A percentile compares a stretch with the other conserved stretches of the same genome.
Evolutionary conservation across 2,329 filamentous ascomycete genomes (phyloP).

Genomic region (Ophiocordyceps camponoti-leonardi): DNA sequence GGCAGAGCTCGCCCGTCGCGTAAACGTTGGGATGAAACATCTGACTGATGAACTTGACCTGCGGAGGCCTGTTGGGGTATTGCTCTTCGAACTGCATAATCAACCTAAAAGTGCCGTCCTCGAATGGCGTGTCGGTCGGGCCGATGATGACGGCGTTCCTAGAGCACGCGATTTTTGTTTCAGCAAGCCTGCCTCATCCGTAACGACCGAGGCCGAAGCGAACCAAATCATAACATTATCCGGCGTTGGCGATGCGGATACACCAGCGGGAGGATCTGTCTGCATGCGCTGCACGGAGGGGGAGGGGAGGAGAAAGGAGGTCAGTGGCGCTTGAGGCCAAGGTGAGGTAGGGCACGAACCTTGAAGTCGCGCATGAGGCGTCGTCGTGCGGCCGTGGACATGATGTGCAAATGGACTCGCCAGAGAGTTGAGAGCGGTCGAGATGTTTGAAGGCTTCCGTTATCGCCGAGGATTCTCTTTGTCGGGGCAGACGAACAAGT

Average conservation of each 20-base stretch:
- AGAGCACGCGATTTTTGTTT: background rate
- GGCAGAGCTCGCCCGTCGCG: slow-evolving; percentile 83
- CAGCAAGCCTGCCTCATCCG: background rate
- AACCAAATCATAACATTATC: slow-evolving; percentile 98
- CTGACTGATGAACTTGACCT: slow-evolving; percentile 94
- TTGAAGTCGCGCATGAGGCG: slow-evolving; percentile 99
- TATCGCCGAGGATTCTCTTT: background rate
- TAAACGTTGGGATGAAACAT: slow-evolving; percentile 99
- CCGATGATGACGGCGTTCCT: slow-evolving; percentile 99
- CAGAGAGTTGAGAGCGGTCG: background rate
- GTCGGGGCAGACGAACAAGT: background rate
- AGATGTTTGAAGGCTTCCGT: background rate
- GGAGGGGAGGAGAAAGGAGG: background rate
- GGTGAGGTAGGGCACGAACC: slow-evolving; percentile 32
- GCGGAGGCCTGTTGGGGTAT: slow-evolving; percentile 94
- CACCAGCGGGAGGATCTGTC: slow-evolving; percentile 90
- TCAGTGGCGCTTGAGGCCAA: slow-evolving; percentile 4
- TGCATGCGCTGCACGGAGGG: slow-evolving; percentile 66
- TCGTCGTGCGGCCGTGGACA: slow-evolving; percentile 87
- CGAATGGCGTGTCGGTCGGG: slow-evolving; percentile 89
- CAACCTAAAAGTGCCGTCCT: slow-evolving; percentile 92
- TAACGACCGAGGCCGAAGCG: slow-evolving; percentile 9
- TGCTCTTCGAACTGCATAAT: slow-evolving; percentile 99
- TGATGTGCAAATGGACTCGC: slow-evolving; percentile 9
- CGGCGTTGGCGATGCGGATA: slow-evolving; percentile 88